These are phyloP conservation scores for Falciphora oryzae DNA, from an alignment of 2,329 filamentous ascomycete genomes.

Conservation along the genomic window DNA sequence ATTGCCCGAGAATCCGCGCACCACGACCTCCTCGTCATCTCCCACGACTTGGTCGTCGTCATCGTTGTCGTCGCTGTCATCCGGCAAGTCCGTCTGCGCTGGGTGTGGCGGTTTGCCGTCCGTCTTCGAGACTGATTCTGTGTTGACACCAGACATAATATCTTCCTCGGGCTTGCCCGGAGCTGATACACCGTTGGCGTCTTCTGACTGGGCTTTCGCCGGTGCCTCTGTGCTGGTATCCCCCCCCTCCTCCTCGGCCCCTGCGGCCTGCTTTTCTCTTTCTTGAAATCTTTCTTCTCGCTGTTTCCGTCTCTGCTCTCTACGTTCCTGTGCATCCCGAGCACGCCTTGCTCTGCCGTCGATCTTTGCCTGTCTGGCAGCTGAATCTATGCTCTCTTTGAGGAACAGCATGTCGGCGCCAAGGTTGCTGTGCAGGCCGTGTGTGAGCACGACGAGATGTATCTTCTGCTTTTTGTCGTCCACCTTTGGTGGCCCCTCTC, in stretches of 20 bases:
- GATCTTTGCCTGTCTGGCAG: conserved; percentile 66
- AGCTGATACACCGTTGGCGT: conserved; percentile 14
- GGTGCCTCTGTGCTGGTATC: conserved; percentile 8
- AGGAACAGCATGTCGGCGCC: conserved; percentile 95
- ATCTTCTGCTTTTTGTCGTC: conserved; percentile 58
- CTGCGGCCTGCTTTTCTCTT: conserved; percentile 10
- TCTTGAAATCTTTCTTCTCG: neutral
- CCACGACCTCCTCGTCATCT: conserved; percentile 79
- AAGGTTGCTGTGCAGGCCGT: conserved; percentile 92
- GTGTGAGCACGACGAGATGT: conserved; percentile 87
- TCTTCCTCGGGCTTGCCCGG: conserved; percentile 12
- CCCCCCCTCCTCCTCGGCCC: conserved; percentile 13
- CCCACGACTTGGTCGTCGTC: conserved; percentile 48
- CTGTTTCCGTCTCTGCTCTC: conserved; percentile 29
- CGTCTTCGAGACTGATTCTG: neutral
- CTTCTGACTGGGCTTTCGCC: conserved; percentile 12
- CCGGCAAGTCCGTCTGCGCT: neutral
- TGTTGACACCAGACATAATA: neutral
- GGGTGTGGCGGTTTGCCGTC: neutral
- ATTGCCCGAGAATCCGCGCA: conserved; percentile 85
- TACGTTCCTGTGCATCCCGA: conserved; percentile 38
- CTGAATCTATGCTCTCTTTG: conserved; percentile 93
- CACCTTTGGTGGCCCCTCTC: neutral
- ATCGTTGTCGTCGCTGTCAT: conserved; percentile 21
- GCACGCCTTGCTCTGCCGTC: conserved; percentile 59